These are phyloP conservation scores for Dothistroma pini DNA, from an alignment of 2,329 filamentous ascomycete genomes.

Conservation along the genomic window DNA sequence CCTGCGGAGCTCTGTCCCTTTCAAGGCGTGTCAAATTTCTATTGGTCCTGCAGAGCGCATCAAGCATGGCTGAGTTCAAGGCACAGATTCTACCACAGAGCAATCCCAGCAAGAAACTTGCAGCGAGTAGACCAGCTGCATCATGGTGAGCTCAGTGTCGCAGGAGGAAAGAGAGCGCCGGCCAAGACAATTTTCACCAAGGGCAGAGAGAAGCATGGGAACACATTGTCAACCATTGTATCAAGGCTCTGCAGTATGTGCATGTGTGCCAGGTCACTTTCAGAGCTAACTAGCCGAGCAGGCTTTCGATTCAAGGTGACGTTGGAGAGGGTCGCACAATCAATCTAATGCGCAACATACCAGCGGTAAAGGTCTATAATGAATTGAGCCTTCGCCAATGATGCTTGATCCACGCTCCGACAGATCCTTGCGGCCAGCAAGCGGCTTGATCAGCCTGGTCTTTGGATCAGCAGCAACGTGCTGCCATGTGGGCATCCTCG, in stretches of 20 bases:
- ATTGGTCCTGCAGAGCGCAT: no score
- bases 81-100: no score
- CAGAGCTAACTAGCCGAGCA: not conserved
- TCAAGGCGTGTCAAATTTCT: no score
- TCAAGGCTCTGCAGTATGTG: not conserved
- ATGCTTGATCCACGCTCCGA: not conserved
- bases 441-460: not conserved
- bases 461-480: slow-evolving; percentile 4
- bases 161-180: no score
- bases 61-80: no score
- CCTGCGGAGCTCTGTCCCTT: no score
- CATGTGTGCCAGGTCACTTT: not conserved
- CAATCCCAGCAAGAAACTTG: no score
- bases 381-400: not conserved
- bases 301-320: not conserved
- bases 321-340: not conserved
- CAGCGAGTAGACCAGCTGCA: no score
- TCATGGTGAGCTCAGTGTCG: no score
- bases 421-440: not conserved
- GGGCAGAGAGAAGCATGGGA: not conserved
- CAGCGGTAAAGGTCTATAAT: not conserved
- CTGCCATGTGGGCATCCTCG: not conserved
- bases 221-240: not conserved
- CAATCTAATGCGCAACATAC: not conserved
- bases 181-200: not conserved